phyloP scores from a whole-genome alignment of 2,329 filamentous ascomycete genomes.

The Elsinoe perseae region DNA sequence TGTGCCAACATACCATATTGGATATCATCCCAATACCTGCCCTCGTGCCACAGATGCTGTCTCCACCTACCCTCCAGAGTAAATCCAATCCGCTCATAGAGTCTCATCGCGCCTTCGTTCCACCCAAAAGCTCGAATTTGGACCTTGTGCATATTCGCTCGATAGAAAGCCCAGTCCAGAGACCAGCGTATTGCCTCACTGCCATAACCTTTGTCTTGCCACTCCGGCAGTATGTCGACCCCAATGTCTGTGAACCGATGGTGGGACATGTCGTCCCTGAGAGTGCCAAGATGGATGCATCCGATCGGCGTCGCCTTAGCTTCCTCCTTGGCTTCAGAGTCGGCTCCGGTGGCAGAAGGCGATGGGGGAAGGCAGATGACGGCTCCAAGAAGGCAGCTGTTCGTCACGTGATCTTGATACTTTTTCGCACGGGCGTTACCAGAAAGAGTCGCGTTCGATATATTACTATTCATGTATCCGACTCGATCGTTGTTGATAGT shows the following conservation, averaged over 20 bases:
- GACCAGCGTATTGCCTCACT: constrained; percentile 42
- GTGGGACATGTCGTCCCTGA: constrained; percentile 23
- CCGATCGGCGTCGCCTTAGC: constrained; percentile 29
- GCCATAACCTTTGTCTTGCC: constrained; percentile 40
- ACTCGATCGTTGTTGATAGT: constrained; percentile 5
- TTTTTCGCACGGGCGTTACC: background rate
- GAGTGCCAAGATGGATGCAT: constrained; percentile 21
- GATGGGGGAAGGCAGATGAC: constrained; percentile 32
- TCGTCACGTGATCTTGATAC: background rate
- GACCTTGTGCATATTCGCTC: constrained; percentile 41
- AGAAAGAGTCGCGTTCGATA: background rate
- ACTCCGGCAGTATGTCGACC: constrained; percentile 30
- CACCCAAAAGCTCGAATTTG: constrained; percentile 35
- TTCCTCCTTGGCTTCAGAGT: constrained; percentile 13
- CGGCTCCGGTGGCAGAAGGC: background rate
- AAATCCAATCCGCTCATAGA: constrained; percentile 44
- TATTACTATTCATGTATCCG: constrained; percentile 8
- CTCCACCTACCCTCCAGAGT: constrained; percentile 37
- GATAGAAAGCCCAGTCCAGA: constrained; percentile 41
- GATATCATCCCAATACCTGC: constrained; percentile 31
- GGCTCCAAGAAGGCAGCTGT: constrained; percentile 28
- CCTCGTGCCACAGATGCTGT: constrained; percentile 39
- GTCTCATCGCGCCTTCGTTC: constrained; percentile 36
- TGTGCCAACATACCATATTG: constrained; percentile 34
- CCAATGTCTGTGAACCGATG: constrained; percentile 39